A percentile compares a stretch with the other conserved stretches of the same genome.
phyloP scores from a whole-genome alignment of 2,329 filamentous ascomycete species.

The Diplodia sapinea region DNA sequence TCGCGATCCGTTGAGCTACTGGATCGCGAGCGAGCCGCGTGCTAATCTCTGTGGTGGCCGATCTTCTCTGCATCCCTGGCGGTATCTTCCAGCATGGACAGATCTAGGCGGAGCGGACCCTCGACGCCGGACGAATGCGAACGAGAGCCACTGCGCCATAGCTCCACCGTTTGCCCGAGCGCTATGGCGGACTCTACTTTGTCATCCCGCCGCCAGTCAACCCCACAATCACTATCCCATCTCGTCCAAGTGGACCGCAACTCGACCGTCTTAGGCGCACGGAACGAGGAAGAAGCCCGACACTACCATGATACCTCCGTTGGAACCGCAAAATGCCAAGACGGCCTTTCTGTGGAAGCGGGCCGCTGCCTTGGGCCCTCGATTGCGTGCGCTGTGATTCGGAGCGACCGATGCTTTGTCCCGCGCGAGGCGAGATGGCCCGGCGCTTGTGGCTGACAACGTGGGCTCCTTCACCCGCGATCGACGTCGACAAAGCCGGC shows the following conservation, averaged over 20 bases:
- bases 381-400: neutral
- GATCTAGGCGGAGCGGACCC: neutral
- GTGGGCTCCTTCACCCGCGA: neutral
- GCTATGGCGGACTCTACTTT: neutral
- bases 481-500: neutral
- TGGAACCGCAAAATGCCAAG: neutral
- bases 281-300: neutral
- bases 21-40: neutral
- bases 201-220: neutral
- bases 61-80: neutral
- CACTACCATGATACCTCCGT: neutral
- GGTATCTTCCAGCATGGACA: neutral
- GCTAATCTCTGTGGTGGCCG: neutral
- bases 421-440: constrained; percentile 6
- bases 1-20: neutral
- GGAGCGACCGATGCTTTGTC: neutral
- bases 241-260: neutral
- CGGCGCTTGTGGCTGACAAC: neutral
- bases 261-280: neutral
- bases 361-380: constrained; percentile 17
- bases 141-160: neutral
- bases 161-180: constrained; percentile 15
- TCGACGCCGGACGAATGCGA: neutral
- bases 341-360: constrained; percentile 5
- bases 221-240: constrained; percentile 10